Percentiles rank a stretch among this genome's conserved stretches.
These are phyloP conservation scores for Phylloporus arenicola DNA, from an alignment of 768 basidiomycete species.

Conservation along the genomic window DNA sequence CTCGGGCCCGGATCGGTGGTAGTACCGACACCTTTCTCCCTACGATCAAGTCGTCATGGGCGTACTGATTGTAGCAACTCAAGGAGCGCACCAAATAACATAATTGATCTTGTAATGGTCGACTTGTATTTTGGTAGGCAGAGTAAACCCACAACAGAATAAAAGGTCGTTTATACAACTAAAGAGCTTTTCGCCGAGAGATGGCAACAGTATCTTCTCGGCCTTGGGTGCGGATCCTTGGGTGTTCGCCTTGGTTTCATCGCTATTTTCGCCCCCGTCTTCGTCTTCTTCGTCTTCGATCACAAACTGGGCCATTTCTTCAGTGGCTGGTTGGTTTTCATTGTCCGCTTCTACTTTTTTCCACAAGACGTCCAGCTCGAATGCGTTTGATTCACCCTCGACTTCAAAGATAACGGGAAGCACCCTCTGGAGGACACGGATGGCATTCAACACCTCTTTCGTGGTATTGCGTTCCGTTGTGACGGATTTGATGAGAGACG, in stretches of 20 bases:
- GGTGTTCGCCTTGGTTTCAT: slow-evolving; percentile 23
- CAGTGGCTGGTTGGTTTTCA: slow-evolving; percentile 19
- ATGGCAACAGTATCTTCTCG: slow-evolving; percentile 56
- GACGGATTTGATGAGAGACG: slow-evolving; percentile 62
- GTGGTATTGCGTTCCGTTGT: slow-evolving; percentile 60
- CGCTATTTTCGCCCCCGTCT: slow-evolving; percentile 34
- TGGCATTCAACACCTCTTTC: slow-evolving; percentile 85
- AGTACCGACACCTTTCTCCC: slow-evolving; percentile 95
- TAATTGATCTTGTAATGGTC: slow-evolving; percentile 82
- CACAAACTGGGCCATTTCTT: slow-evolving; percentile 64
- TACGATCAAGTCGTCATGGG: slow-evolving; percentile 26
- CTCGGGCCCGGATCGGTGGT: slow-evolving; percentile 65
- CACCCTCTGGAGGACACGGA: slow-evolving; percentile 85
- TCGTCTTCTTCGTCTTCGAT: slow-evolving; percentile 78
- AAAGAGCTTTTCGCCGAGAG: slow-evolving; percentile 76
- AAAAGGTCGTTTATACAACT: slow-evolving; percentile 77
- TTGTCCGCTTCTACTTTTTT: slow-evolving; percentile 52
- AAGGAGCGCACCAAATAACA: slow-evolving; percentile 69
- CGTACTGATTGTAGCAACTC: slow-evolving; percentile 1
- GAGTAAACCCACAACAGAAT: slow-evolving; percentile 91
- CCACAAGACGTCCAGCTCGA: slow-evolving; percentile 85
- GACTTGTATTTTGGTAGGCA: slow-evolving; percentile 71
- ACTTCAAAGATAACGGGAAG: slow-evolving; percentile 86
- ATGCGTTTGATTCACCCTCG: slow-evolving; percentile 62
- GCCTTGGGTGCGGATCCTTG: slow-evolving; percentile 25